These are phyloP conservation scores for Dichotomocladium elegans DNA, from an alignment of 371 early-diverging fungal species.

Conservation along the genomic window DNA sequence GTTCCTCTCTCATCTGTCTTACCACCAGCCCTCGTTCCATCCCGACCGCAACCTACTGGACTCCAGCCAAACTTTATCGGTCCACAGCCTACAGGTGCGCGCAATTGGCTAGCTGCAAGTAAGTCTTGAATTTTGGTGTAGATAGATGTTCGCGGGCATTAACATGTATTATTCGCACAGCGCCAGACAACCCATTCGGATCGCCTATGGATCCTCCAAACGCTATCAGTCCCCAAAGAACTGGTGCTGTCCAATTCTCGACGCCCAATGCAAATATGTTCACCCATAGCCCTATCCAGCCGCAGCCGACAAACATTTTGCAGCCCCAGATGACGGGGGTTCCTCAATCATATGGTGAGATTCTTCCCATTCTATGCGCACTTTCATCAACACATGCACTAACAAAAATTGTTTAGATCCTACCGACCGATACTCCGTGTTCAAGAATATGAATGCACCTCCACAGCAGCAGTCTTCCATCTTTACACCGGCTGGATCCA, in stretches of 20 bases:
- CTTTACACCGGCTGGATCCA: conserved; percentile 19
- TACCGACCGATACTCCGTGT: neutral
- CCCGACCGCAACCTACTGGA: conserved; percentile 1
- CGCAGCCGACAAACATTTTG: conserved; percentile 21
- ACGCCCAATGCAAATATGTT: conserved; percentile 40
- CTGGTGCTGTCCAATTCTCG: conserved; percentile 32
- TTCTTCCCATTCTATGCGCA: neutral
- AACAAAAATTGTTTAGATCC: neutral
- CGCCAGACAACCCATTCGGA: conserved; percentile 56
- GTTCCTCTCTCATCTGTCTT: conserved; percentile 5
- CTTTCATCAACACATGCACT: neutral
- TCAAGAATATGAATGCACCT: neutral
- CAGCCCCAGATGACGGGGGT: conserved; percentile 47
- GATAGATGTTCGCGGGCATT: neutral
- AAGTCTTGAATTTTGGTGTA: conserved; percentile 13
- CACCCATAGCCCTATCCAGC: conserved; percentile 29
- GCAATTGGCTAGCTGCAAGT: conserved; percentile 52
- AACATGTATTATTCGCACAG: conserved; percentile 10
- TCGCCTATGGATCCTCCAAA: conserved; percentile 27
- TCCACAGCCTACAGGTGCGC: conserved; percentile 44
- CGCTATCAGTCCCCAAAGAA: conserved; percentile 26
- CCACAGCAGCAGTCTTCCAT: conserved; percentile 6
- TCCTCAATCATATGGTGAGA: conserved; percentile 6
- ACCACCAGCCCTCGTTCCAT: conserved; percentile 4
- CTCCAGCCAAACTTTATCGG: conserved; percentile 12